phyloP scores from a whole-genome alignment of 768 basidiomycete genomes.

The Pleurotus pulmonarius region DNA sequence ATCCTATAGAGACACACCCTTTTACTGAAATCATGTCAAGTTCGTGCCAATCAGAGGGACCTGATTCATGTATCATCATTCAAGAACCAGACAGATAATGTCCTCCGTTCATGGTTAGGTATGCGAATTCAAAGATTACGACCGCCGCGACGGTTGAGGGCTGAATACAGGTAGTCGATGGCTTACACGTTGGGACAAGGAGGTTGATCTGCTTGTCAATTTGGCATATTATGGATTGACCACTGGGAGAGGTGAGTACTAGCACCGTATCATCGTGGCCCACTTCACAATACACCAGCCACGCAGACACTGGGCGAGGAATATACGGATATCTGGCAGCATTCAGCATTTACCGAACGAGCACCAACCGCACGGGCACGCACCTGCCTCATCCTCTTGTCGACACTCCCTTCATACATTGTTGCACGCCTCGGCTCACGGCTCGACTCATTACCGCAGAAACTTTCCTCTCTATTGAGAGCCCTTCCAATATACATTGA shows the following conservation, averaged over 20 bases:
- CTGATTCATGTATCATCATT: conserved; percentile 71
- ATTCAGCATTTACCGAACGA: conserved; percentile 37
- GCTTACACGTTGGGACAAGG: conserved; percentile 78
- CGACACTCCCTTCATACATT: conserved; percentile 61
- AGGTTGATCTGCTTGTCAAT: conserved; percentile 67
- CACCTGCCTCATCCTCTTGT: conserved; percentile 57
- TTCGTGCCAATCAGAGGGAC: conserved; percentile 84
- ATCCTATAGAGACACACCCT: neutral
- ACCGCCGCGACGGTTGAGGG: conserved; percentile 5
- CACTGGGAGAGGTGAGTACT: conserved; percentile 60
- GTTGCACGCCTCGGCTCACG: conserved; percentile 45
- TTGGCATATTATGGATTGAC: conserved; percentile 73
- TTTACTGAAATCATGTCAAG: conserved; percentile 32
- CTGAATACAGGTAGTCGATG: conserved; percentile 66
- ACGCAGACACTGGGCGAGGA: conserved; percentile 88
- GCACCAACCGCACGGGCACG: conserved; percentile 46
- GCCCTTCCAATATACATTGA: conserved; percentile 50
- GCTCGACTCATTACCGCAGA: conserved; percentile 32
- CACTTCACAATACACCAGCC: conserved; percentile 35
- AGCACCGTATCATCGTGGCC: neutral
- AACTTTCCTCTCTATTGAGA: conserved; percentile 25
- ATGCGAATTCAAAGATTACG: conserved; percentile 13
- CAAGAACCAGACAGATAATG: conserved; percentile 71
- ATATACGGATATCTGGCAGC: conserved; percentile 83
- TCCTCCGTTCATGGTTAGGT: conserved; percentile 80